phyloP scores from a whole-genome alignment of 2,329 filamentous ascomycete genomes.

The Stachybotrys chartarum region DNA sequence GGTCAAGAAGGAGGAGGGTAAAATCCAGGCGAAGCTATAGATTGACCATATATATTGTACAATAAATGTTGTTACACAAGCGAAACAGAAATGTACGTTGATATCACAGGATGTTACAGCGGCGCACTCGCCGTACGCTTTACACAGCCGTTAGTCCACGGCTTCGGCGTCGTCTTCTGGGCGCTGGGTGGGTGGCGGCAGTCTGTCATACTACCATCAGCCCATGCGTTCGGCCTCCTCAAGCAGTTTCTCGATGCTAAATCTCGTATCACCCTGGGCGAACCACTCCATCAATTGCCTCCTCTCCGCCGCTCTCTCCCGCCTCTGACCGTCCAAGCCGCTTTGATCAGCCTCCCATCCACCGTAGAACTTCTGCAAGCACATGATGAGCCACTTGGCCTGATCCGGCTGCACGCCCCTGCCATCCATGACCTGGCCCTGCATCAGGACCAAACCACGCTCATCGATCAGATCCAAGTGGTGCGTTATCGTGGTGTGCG shows the following conservation, averaged over 20 bases:
- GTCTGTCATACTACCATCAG: slow-evolving; percentile 13
- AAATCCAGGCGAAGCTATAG: slow-evolving; percentile 28
- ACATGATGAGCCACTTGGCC: slow-evolving; percentile 86
- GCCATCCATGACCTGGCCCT: slow-evolving; percentile 71
- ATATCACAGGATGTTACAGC: neutral
- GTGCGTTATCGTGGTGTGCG: slow-evolving; percentile 91
- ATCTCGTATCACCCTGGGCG: slow-evolving; percentile 65
- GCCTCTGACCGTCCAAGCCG: slow-evolving; percentile 28
- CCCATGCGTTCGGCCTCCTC: slow-evolving; percentile 82
- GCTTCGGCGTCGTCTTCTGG: neutral
- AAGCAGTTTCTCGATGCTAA: slow-evolving; percentile 77
- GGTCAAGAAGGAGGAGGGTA: slow-evolving; percentile 27
- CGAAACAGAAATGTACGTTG: neutral
- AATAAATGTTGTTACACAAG: neutral
- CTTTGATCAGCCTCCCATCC: slow-evolving; percentile 44
- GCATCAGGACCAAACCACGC: slow-evolving; percentile 77
- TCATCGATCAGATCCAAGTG: slow-evolving; percentile 71
- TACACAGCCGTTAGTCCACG: neutral
- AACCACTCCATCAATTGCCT: slow-evolving; percentile 75
- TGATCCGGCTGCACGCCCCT: slow-evolving; percentile 72
- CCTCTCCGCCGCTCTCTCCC: slow-evolving; percentile 55
- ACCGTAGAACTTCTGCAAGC: slow-evolving; percentile 89
- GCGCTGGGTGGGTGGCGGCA: neutral
- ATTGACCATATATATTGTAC: neutral
- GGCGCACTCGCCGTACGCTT: neutral